Evolutionary conservation across 176 grass and related monocot species (phyloP).

Genomic region (Elymus sibiricus): DNA sequence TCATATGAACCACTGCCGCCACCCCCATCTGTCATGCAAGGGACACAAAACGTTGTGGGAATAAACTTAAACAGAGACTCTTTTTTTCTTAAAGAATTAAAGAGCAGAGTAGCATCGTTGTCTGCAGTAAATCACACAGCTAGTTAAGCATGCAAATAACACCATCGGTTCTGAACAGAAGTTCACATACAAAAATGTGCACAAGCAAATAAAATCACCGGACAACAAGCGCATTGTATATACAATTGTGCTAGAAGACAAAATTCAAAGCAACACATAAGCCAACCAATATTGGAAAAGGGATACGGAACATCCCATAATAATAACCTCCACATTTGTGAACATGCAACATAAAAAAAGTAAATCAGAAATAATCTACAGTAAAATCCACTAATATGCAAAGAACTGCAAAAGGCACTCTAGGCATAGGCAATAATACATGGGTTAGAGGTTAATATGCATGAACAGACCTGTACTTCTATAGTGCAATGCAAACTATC

Average conservation of each 20-base stretch:
- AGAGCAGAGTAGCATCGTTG: not conserved
- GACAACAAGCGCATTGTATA: not conserved
- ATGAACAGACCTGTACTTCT: not conserved
- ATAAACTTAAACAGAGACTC: conserved; percentile 4
- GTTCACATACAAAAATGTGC: not conserved
- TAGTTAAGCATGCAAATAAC: not conserved
- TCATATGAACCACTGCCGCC: conserved; percentile 84
- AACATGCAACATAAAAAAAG: not conserved
- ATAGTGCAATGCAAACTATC: not conserved
- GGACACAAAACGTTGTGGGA: not conserved
- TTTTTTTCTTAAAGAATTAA: not conserved
- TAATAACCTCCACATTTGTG: not conserved
- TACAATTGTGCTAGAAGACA: not conserved
- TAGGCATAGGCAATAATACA: not conserved
- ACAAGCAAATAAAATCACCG: not conserved
- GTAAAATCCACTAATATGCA: conserved; percentile 16
- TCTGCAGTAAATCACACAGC: not conserved
- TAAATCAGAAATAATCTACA: not conserved
- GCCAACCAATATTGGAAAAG: not conserved
- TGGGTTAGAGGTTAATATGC: not conserved
- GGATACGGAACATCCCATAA: not conserved
- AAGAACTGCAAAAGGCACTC: not conserved
- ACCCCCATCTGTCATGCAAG: conserved; percentile 78
- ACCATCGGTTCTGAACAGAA: not conserved
- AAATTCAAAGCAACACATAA: not conserved